These are phyloP conservation scores for Datura wrightii DNA, from an alignment of 257 asterid genomes.

Conservation along the genomic window DNA sequence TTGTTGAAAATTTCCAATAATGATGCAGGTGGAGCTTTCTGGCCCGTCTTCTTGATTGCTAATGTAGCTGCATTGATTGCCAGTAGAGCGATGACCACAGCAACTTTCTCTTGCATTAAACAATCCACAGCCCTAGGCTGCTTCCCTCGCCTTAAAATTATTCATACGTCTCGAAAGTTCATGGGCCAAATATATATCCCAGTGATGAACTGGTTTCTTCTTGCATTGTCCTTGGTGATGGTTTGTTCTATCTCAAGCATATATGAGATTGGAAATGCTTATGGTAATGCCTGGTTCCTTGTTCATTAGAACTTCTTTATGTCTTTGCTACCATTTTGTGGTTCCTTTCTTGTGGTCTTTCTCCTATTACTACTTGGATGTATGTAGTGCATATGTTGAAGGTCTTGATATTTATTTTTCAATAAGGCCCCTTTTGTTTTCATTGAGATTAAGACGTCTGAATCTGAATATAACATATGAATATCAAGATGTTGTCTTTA, in stretches of 20 bases:
- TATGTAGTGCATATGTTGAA: conserved; percentile 17
- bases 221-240: conserved; percentile 72
- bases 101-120: conserved; percentile 91
- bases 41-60: conserved; percentile 92
- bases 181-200: conserved; percentile 99
- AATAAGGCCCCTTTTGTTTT: background rate
- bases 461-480: background rate
- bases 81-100: conserved; percentile 94
- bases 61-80: conserved; percentile 93
- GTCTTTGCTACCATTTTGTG: background rate
- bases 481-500: background rate
- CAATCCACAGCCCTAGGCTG: conserved; percentile 97
- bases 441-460: background rate
- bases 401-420: conserved; percentile 9
- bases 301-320: conserved; percentile 18
- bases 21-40: conserved; percentile 84
- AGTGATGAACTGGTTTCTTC: conserved; percentile 94
- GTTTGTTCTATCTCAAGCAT: conserved; percentile 87
- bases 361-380: background rate
- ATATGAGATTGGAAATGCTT: conserved; percentile 97
- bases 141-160: conserved; percentile 93
- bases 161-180: conserved; percentile 91
- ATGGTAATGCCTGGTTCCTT: conserved; percentile 63
- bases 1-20: conserved; percentile 36
- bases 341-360: background rate